Conservation (phyloP, 225 moss, liverwort and hornwort species). For the Bryum argenteum region DNA sequence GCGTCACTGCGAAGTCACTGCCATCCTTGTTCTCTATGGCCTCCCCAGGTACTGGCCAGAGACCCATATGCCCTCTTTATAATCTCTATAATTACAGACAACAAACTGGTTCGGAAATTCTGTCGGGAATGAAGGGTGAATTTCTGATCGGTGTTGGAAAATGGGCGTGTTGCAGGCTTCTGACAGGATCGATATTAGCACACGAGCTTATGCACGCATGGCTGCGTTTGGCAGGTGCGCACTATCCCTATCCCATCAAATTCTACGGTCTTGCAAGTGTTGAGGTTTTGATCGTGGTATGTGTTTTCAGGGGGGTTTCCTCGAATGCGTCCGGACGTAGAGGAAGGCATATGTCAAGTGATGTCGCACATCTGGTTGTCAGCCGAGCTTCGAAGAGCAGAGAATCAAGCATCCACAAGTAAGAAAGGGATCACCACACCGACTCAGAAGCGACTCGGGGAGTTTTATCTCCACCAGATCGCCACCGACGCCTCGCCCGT, state of each 20-base stretch:
- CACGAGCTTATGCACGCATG: slow-evolving; percentile 90
- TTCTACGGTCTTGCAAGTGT: too few species aligned
- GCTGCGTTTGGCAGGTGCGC: slow-evolving; percentile 65
- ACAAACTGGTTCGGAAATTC: too few species aligned
- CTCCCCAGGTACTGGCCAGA: slow-evolving; percentile 57
- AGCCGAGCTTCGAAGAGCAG: slow-evolving; percentile 52
- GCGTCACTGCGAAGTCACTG: slow-evolving; percentile 66
- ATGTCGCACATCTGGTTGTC: slow-evolving; percentile 81
- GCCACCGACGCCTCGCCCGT: slow-evolving; percentile 60
- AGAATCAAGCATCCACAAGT: slow-evolving; percentile 43
- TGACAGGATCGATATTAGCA: slow-evolving; percentile 80
- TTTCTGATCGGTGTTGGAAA: slow-evolving; percentile 22
- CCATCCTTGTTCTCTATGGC: slow-evolving; percentile 75
- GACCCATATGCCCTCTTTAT: too few species aligned
- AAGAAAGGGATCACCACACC: slow-evolving; percentile 40
- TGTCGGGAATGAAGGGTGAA: too few species aligned
- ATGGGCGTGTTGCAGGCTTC: slow-evolving; percentile 52
- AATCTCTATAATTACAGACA: too few species aligned
- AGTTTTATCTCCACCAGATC: slow-evolving; percentile 64
- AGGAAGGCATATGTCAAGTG: slow-evolving; percentile 86
- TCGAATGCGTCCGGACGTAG: slow-evolving; percentile 53
- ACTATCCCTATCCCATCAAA: slow-evolving; percentile 6
- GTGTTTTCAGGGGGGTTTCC: slow-evolving; percentile 46
- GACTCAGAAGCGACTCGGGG: slow-evolving; percentile 46
- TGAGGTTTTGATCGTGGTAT: not conserved